Conservation (phyloP, 371 early-diverging fungal species). For the Actinomucor elegans region DNA sequence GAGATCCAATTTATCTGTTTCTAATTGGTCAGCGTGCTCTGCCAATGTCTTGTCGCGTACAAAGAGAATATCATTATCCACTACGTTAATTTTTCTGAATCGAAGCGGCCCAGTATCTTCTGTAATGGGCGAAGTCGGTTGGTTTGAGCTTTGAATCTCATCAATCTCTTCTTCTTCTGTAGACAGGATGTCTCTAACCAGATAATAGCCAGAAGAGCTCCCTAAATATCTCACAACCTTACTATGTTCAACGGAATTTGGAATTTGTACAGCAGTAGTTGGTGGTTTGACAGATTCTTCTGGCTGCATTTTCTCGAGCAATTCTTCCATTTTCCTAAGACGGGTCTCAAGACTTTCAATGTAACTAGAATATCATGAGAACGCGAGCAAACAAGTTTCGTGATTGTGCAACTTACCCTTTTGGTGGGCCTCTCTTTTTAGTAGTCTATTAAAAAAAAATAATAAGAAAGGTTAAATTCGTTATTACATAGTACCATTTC, state of each 20-base stretch:
- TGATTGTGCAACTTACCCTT: constrained; percentile 24
- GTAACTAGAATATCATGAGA: constrained; percentile 22
- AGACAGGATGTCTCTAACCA: constrained; percentile 21
- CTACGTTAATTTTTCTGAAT: constrained; percentile 28
- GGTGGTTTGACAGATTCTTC: not conserved
- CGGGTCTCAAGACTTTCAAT: constrained; percentile 48
- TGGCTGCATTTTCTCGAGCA: constrained; percentile 32
- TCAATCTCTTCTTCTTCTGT: constrained; percentile 9
- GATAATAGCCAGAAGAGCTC: constrained; percentile 28
- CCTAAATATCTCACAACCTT: constrained; percentile 19
- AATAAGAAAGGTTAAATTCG: not conserved
- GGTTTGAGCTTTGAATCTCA: not conserved
- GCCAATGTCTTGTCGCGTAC: constrained; percentile 27
- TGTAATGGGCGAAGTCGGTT: not conserved
- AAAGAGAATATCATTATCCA: constrained; percentile 32
- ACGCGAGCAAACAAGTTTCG: not conserved
- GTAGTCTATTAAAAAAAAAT: constrained; percentile 13
- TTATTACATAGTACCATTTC: not conserved
- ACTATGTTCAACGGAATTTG: constrained; percentile 6
- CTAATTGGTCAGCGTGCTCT: constrained; percentile 24
- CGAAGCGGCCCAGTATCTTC: not conserved
- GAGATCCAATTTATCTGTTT: constrained; percentile 14
- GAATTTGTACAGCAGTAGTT: not conserved
- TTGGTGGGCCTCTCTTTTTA: constrained; percentile 36
- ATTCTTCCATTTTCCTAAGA: constrained; percentile 39